Evolutionary conservation across 192 early-diverging fungal species (phyloP).

Genomic region (Rhizoclosmatium sp.): DNA sequence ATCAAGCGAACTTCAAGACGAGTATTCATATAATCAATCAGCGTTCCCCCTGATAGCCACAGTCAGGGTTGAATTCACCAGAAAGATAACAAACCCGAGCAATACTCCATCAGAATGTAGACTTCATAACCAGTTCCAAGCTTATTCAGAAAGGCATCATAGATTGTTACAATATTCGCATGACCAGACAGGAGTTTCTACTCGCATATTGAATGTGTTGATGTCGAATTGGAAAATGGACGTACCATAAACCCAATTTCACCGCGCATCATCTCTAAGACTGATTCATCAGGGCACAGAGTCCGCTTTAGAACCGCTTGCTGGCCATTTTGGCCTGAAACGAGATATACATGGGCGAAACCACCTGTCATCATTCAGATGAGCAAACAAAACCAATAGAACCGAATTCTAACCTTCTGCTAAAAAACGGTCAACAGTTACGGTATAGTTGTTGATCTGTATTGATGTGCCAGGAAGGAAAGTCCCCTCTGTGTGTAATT

Average conservation of each 20-base stretch:
- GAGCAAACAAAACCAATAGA: background rate
- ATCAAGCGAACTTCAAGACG: conserved; percentile 74
- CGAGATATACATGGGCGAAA: conserved; percentile 91
- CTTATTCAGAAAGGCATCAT: conserved; percentile 61
- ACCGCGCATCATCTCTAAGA: conserved; percentile 66
- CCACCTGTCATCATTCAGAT: conserved; percentile 64
- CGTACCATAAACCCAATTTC: conserved; percentile 83
- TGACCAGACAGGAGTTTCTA: conserved; percentile 77
- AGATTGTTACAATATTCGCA: conserved; percentile 82
- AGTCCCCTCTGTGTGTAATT: conserved; percentile 49
- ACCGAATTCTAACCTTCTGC: conserved; percentile 67
- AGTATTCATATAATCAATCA: conserved; percentile 89
- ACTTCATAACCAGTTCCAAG: conserved; percentile 77
- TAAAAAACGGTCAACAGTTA: conserved; percentile 76
- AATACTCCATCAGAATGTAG: conserved; percentile 93
- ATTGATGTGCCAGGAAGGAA: conserved; percentile 70
- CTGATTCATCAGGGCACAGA: conserved; percentile 72
- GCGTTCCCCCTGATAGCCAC: conserved; percentile 65
- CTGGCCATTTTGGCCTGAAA: conserved; percentile 56
- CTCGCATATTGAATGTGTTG: background rate
- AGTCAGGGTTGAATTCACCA: background rate
- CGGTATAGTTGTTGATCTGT: conserved; percentile 60
- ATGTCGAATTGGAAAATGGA: background rate
- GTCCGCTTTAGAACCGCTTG: conserved; percentile 84
- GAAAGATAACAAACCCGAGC: conserved; percentile 64